phyloP scores from a whole-genome alignment of 2,329 filamentous ascomycete species.

The Trichoderma atrobrunneum region DNA sequence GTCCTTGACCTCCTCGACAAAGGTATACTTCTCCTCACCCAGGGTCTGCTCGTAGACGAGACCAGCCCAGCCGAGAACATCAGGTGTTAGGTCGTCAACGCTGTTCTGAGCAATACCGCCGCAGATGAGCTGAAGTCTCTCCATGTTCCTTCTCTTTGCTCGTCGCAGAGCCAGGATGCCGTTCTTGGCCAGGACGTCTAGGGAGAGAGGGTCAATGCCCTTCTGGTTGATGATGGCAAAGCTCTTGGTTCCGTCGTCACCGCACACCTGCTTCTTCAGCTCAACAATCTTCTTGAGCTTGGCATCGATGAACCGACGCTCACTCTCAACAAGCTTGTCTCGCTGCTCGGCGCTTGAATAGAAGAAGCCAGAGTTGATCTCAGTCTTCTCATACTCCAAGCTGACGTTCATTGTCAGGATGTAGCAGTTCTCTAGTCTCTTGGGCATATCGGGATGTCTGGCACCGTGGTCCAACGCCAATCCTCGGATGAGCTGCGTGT shows the following conservation, averaged over 20 bases:
- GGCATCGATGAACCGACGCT: conserved; percentile 90
- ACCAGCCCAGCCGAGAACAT: conserved; percentile 92
- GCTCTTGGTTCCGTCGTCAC: conserved; percentile 85
- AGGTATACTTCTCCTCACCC: conserved; percentile 98
- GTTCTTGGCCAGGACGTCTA: conserved; percentile 97
- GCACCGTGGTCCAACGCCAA: conserved; percentile 93
- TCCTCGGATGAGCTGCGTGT: conserved; percentile 93
- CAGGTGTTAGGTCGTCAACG: conserved; percentile 85
- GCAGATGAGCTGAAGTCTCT: conserved; percentile 91
- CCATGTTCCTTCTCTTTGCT: conserved; percentile 98
- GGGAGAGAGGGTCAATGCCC: conserved; percentile 92
- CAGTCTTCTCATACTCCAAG: conserved; percentile 97
- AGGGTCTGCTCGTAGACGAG: conserved; percentile 96
- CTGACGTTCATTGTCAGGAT: conserved; percentile 96
- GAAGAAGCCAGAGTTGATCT: conserved; percentile 99
- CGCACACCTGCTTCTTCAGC: conserved; percentile 96
- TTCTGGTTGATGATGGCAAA: conserved; percentile 99
- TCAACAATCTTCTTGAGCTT: conserved; percentile 98
- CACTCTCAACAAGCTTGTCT: conserved; percentile 96
- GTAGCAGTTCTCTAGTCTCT: conserved; percentile 89
- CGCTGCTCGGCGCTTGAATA: conserved; percentile 96
- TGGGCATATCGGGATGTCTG: conserved; percentile 97
- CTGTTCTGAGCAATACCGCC: conserved; percentile 92
- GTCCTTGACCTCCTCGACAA: conserved; percentile 97
- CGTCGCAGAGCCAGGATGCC: conserved; percentile 90